Conservation (phyloP, 83 land plant genomes). For the Picea abies region DNA sequence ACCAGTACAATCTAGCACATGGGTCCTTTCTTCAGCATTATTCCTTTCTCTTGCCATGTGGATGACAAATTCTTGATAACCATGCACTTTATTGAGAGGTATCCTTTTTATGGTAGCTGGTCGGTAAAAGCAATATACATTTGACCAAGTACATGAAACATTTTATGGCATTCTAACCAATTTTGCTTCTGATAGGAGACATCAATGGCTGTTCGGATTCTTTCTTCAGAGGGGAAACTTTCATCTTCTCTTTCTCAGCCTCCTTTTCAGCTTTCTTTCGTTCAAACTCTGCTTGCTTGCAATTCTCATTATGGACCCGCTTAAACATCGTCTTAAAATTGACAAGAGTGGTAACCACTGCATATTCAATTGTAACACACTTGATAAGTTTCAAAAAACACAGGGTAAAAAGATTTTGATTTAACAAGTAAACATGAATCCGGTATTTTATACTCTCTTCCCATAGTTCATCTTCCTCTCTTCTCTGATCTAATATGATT, state of each 20-base stretch:
- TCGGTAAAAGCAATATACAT: not conserved
- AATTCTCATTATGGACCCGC: conserved; percentile 83
- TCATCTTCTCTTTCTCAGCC: conserved; percentile 71
- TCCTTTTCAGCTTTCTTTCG: conserved; percentile 93
- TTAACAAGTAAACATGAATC: not conserved
- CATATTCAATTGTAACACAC: conserved; percentile 23
- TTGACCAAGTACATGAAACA: not conserved
- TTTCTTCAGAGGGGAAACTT: not conserved
- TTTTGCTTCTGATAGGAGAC: not conserved
- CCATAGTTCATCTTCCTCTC: not conserved
- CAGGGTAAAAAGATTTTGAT: not conserved
- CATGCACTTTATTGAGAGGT: not conserved
- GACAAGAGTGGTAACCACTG: conserved; percentile 78
- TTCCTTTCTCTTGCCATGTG: not conserved
- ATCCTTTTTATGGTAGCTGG: not conserved
- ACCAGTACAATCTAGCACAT: not conserved
- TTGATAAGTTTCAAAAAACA: conserved; percentile 6
- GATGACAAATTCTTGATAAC: not conserved
- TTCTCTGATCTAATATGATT: not conserved
- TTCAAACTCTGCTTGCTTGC: conserved; percentile 85
- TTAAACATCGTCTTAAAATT: conserved; percentile 87
- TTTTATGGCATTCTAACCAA: conserved; percentile 3
- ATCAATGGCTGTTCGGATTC: not conserved
- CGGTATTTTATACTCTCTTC: not conserved
- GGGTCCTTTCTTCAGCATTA: not conserved